A percentile compares a stretch with the other conserved stretches of the same genome.
Conservation (phyloP, 257 asterid genomes). For the Thymus quinquecostatus region DNA sequence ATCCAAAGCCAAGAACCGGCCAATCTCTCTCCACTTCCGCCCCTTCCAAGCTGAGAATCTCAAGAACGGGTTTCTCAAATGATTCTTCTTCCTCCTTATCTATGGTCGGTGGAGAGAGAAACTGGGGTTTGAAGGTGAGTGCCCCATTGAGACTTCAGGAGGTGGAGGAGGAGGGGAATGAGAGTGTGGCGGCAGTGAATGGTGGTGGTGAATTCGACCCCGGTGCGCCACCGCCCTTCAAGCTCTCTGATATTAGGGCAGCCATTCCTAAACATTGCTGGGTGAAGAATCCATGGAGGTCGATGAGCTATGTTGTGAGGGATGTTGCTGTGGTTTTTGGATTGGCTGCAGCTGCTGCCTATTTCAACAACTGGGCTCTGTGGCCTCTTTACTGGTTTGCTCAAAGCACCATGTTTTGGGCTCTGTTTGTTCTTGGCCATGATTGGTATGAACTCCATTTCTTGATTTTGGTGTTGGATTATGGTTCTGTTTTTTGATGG, state of each 20-base stretch:
- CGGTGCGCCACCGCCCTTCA: constrained; percentile 81
- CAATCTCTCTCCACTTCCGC: constrained; percentile 28
- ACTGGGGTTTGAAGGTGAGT: constrained; percentile 79
- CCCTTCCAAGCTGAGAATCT: constrained; percentile 41
- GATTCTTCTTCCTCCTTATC: constrained; percentile 31
- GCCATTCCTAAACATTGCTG: constrained; percentile 98
- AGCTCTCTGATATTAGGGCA: constrained; percentile 67
- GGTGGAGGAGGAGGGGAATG: constrained; percentile 47
- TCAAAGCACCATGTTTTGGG: constrained; percentile 98
- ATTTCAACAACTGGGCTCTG: constrained; percentile 72
- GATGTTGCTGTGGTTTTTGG: constrained; percentile 81
- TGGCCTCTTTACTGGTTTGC: constrained; percentile 99
- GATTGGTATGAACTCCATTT: constrained; percentile 45
- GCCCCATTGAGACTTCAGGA: constrained; percentile 61
- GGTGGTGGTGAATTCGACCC: constrained; percentile 58
- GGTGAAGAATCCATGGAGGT: constrained; percentile 90
- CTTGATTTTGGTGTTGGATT: not conserved
- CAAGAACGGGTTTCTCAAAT: constrained; percentile 35
- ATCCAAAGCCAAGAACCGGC: constrained; percentile 48
- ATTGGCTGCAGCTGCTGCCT: constrained; percentile 84
- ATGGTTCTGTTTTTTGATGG: not conserved
- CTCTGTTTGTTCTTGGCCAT: constrained; percentile 97
- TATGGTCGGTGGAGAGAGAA: constrained; percentile 35
- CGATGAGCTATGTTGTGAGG: constrained; percentile 86
- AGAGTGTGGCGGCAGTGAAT: not conserved